Conservation (phyloP, 73 alveolate species). For the Stentor coeruleus region DNA sequence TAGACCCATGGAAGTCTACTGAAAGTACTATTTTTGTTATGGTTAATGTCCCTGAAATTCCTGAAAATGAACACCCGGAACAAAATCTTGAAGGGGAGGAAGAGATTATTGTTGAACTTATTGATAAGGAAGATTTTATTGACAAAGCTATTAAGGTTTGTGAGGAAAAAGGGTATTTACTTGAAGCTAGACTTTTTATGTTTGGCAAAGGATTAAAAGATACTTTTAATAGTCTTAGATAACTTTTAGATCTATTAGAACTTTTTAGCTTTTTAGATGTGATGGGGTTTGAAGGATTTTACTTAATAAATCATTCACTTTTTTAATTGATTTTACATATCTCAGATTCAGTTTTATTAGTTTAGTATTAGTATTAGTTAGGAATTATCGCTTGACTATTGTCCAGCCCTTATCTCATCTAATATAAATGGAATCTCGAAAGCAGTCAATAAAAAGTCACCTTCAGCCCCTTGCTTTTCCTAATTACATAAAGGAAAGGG, state of each 20-base stretch:
- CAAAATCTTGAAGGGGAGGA: slow-evolving; percentile 27
- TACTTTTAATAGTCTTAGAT: background rate
- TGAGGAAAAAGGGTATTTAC: background rate
- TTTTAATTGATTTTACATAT: too few relatives aligned
- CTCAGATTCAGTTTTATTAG: too few relatives aligned
- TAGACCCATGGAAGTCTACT: slow-evolving; percentile 74
- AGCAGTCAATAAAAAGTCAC: background rate
- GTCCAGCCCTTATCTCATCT: too few relatives aligned
- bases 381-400: too few relatives aligned
- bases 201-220: slow-evolving; percentile 25
- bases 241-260: too few relatives aligned
- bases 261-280: too few relatives aligned
- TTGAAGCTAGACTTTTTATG: slow-evolving; percentile 31
- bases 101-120: slow-evolving; percentile 16
- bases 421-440: slow-evolving; percentile 3
- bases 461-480: background rate
- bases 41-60: slow-evolving; percentile 24
- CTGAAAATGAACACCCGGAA: slow-evolving; percentile 26
- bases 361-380: too few relatives aligned
- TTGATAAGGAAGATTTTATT: background rate
- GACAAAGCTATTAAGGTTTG: background rate
- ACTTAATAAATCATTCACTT: too few relatives aligned
- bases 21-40: slow-evolving; percentile 32
- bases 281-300: too few relatives aligned
- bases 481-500: background rate